Conservation (phyloP, 2,329 filamentous ascomycete species). For the Xylaria sp. region DNA sequence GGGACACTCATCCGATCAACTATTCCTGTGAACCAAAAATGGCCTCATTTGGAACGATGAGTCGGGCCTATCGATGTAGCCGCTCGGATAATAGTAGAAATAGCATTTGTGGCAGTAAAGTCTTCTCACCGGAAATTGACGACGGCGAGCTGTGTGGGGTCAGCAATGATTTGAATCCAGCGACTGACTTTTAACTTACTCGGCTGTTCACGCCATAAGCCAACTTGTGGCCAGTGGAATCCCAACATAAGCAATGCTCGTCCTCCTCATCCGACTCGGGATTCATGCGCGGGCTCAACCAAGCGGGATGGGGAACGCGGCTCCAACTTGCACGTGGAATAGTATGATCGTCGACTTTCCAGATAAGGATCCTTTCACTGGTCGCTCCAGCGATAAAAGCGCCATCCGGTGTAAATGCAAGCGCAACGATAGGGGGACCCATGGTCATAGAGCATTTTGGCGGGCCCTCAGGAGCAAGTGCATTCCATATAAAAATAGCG, state of each 20-base stretch:
- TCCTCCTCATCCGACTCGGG: constrained; percentile 68
- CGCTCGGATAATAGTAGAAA: constrained; percentile 5
- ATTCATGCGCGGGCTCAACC: constrained; percentile 67
- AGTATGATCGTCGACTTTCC: constrained; percentile 70
- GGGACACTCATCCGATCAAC: constrained; percentile 6
- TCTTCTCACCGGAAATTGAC: constrained; percentile 61
- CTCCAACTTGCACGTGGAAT: constrained; percentile 71
- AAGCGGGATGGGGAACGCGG: constrained; percentile 64
- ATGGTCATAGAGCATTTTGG: constrained; percentile 71
- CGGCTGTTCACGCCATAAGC: constrained; percentile 72
- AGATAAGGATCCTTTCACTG: constrained; percentile 68
- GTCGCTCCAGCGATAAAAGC: constrained; percentile 72
- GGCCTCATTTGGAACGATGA: neutral
- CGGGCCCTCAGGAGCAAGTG: constrained; percentile 64
- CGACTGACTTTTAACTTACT: constrained; percentile 57
- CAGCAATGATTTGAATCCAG: constrained; percentile 26
- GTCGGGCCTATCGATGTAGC: neutral
- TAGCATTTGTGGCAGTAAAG: constrained; percentile 1
- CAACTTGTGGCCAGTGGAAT: constrained; percentile 69
- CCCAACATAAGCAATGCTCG: constrained; percentile 71
- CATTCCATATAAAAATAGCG: constrained; percentile 72
- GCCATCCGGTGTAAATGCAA: constrained; percentile 72
- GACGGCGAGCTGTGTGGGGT: constrained; percentile 57
- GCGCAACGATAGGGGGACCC: constrained; percentile 66
- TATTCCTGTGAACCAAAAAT: constrained; percentile 9